Evolutionary conservation across 2,329 filamentous ascomycete genomes (phyloP).

Genomic region (Elsinoe batatas): DNA sequence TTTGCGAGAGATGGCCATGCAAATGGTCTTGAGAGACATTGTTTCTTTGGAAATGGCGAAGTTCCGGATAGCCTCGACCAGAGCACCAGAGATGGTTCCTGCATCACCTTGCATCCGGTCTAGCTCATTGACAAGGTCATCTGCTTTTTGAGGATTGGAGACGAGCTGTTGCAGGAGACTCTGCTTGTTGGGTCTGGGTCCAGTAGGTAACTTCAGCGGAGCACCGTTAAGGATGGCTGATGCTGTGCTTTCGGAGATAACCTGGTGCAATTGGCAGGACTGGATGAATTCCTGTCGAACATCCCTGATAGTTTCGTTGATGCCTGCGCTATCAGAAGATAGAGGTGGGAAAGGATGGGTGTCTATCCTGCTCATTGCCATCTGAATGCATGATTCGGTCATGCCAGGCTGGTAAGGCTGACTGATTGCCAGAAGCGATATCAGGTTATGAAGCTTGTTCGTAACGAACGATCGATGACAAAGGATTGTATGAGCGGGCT

Average conservation of each 20-base stretch:
- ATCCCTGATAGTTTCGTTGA: slow-evolving; percentile 50
- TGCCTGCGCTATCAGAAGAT: slow-evolving; percentile 47
- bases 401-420: slow-evolving; percentile 50
- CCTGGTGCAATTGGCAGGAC: slow-evolving; percentile 74
- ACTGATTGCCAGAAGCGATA: slow-evolving; percentile 44
- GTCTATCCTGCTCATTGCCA: slow-evolving; percentile 55
- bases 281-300: slow-evolving; percentile 79
- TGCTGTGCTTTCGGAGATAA: slow-evolving; percentile 71
- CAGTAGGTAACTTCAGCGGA: slow-evolving; percentile 63
- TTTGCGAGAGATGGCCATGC: slow-evolving; percentile 61
- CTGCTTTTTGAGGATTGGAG: slow-evolving; percentile 63
- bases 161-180: slow-evolving; percentile 68
- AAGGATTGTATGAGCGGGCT: slow-evolving; percentile 52
- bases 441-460: slow-evolving; percentile 55
- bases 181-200: slow-evolving; percentile 67
- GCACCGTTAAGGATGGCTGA: slow-evolving; percentile 74
- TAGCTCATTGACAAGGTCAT: slow-evolving; percentile 68
- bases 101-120: slow-evolving; percentile 89
- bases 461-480: slow-evolving; percentile 79
- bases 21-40: slow-evolving; percentile 67
- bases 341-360: slow-evolving; percentile 57
- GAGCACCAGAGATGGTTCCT: slow-evolving; percentile 68
- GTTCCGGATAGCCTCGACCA: slow-evolving; percentile 49
- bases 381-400: slow-evolving; percentile 55
- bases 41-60: slow-evolving; percentile 66